Base-by-base conservation (phyloP, 495 filamentous ascomycete species). In the Achaetomiella virescens region DNA sequence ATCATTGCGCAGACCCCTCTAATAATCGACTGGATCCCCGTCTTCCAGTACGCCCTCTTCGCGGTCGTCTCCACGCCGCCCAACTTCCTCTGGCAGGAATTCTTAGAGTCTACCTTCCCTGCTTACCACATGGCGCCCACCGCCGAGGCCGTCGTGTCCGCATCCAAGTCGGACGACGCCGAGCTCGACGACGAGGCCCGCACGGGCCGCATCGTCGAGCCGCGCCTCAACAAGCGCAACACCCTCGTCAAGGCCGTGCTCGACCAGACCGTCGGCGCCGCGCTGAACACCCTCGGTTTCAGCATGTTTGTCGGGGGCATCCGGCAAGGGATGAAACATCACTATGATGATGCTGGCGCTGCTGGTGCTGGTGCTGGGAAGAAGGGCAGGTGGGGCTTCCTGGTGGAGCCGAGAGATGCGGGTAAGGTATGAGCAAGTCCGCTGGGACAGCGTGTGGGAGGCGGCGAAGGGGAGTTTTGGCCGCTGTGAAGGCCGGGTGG, bases 21-120 rank as follows among this genome's bases (percentile, higher is more conserved):
- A 37, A 60, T 67, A 9, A 68, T 95, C 55, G 80, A 90, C 71
- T 73, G 69, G 54, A 65, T 75, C 12, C 82, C 86, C 1, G 70
- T 95, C 46, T 69, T 91, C 61, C 88, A 91, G 67, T 97, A 95
- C 70, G 66, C 87, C 53, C 64, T 89, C 46, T 97, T 86, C 74
- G 78, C 84, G 46, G 66, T 89, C 25, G 59, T 97, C 48, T 87
- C 80, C 63, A 84, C 86, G 15, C 92, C 93, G 4, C 86, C 88
- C 20, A 97, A 97, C 72, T 88, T 90, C 70, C 72, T 87, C 61
- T 98, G 91, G 76, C 77, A 81, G 70, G 70, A 74, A 10, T 76
- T 74, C 55, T 65, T 82, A 41, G 76, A 81, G 59, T 65, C 66
- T n/a, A 55, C 72, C 49, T 78, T 82, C 65, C 71, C 78, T 6